Conservation (phyloP, 106 monocot species). For the Cymbidium sinense region DNA sequence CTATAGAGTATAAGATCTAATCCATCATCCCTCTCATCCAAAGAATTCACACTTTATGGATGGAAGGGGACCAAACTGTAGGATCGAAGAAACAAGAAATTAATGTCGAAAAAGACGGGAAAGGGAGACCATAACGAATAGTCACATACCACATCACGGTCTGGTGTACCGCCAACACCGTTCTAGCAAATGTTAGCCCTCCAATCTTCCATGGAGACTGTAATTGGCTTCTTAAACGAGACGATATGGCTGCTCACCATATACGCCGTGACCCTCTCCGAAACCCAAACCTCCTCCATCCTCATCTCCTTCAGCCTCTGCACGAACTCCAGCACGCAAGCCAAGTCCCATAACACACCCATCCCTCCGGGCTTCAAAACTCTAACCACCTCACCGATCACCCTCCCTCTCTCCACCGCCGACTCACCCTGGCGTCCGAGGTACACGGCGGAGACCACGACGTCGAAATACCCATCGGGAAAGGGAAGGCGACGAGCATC, state of each 20-base stretch:
- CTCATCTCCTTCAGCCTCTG: constrained; percentile 43
- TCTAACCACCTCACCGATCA: constrained; percentile 46
- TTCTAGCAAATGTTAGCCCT: constrained; percentile 29
- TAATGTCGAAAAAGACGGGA: neutral
- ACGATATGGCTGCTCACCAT: constrained; percentile 53
- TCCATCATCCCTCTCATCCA: neutral
- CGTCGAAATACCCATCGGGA: constrained; percentile 47
- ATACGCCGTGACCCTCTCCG: constrained; percentile 43
- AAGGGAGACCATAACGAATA: neutral
- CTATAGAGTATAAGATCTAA: neutral
- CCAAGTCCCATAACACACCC: constrained; percentile 60
- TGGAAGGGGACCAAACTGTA: neutral
- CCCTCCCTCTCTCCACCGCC: constrained; percentile 41
- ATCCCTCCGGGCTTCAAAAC: constrained; percentile 53
- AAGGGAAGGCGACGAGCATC: constrained; percentile 46
- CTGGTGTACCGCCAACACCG: too few species aligned
- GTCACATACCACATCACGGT: neutral
- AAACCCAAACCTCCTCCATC: constrained; percentile 61
- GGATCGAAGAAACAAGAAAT: neutral
- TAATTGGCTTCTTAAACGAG: constrained; percentile 43
- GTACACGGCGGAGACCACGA: constrained; percentile 48
- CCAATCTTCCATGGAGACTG: constrained; percentile 14
- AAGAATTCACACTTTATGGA: neutral
- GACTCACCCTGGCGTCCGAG: constrained; percentile 12
- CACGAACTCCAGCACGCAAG: constrained; percentile 27